A percentile compares a stretch with the other conserved stretches of the same genome.
Conservation (phyloP, 305 asterid species). For the Andrographis paniculata region DNA sequence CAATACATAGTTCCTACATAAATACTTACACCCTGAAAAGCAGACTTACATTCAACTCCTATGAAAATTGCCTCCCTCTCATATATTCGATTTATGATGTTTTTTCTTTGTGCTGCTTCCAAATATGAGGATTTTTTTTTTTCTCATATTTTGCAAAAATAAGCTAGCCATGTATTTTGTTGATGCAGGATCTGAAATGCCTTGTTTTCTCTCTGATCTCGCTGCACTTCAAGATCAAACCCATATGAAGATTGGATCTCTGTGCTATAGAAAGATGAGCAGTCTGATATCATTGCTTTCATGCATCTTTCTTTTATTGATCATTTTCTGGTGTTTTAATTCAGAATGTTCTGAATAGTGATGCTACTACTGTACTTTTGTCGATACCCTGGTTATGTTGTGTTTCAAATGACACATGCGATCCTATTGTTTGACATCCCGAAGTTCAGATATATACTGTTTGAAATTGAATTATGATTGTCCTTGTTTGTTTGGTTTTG, state of each 20-base stretch:
- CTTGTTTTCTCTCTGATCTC: slow-evolving; percentile 86
- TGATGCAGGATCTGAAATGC: slow-evolving; percentile 88
- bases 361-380: too few relatives aligned
- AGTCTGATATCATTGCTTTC: slow-evolving; percentile 13
- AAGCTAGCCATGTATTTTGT: too few relatives aligned
- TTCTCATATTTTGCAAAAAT: not conserved
- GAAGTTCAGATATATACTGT: too few relatives aligned
- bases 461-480: too few relatives aligned
- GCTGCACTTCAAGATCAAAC: slow-evolving; percentile 92
- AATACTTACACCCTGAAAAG: not conserved
- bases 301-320: slow-evolving; percentile 1
- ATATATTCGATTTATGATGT: not conserved
- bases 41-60: too few relatives aligned
- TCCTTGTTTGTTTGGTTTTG: too few relatives aligned
- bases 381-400: too few relatives aligned
- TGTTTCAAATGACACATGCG: not conserved
- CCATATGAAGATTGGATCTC: slow-evolving; percentile 53
- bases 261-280: not conserved
- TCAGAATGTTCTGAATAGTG: slow-evolving; percentile 6
- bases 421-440: slow-evolving; percentile 10
- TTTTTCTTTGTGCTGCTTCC: not conserved
- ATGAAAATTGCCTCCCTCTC: not conserved
- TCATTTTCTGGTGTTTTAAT: slow-evolving; percentile 15
- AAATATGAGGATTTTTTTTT: slow-evolving; percentile 6
- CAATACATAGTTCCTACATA: not conserved